A percentile compares a stretch with the other conserved stretches of the same genome.
phyloP scores from a whole-genome alignment of 2,329 filamentous ascomycete species.

The Parascedosporium putredinis region DNA sequence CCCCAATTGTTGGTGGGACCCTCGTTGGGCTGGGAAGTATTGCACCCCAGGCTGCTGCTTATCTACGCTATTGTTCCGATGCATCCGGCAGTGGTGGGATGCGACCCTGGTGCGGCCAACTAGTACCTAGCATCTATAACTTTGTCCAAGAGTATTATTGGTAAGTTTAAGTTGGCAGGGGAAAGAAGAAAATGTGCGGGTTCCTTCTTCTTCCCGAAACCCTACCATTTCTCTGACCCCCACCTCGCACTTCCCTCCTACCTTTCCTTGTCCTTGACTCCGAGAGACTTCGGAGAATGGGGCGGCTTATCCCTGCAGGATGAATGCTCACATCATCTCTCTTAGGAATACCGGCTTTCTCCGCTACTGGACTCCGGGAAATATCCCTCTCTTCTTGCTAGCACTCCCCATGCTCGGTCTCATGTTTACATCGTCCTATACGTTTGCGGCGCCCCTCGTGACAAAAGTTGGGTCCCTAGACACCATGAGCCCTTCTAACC shows the following conservation, averaged over 20 bases:
- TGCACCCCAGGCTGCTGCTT: conserved; percentile 67
- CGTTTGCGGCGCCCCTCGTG: conserved; percentile 21
- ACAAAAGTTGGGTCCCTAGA: neutral
- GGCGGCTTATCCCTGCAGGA: neutral
- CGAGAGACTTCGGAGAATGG: neutral
- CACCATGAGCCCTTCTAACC: conserved; percentile 4
- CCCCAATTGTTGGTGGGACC: conserved; percentile 57
- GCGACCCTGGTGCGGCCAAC: conserved; percentile 64
- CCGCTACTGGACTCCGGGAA: conserved; percentile 79
- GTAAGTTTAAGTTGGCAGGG: conserved; percentile 51
- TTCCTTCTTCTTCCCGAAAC: too few species aligned
- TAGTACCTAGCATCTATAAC: conserved; percentile 78
- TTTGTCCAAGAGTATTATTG: conserved; percentile 89
- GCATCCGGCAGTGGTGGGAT: conserved; percentile 15
- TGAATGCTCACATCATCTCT: conserved; percentile 13
- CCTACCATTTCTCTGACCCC: neutral
- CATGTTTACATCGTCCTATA: conserved; percentile 49
- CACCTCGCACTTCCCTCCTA: too few species aligned
- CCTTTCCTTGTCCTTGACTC: neutral
- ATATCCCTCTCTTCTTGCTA: conserved; percentile 78
- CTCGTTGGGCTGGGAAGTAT: conserved; percentile 57
- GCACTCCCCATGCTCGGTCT: conserved; percentile 67
- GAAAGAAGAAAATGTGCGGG: too few species aligned
- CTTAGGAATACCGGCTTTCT: conserved; percentile 78
- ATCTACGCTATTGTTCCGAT: conserved; percentile 54